Base-by-base conservation (phyloP, 176 grass and related monocot genomes). In the Hordeum vulgare region DNA sequence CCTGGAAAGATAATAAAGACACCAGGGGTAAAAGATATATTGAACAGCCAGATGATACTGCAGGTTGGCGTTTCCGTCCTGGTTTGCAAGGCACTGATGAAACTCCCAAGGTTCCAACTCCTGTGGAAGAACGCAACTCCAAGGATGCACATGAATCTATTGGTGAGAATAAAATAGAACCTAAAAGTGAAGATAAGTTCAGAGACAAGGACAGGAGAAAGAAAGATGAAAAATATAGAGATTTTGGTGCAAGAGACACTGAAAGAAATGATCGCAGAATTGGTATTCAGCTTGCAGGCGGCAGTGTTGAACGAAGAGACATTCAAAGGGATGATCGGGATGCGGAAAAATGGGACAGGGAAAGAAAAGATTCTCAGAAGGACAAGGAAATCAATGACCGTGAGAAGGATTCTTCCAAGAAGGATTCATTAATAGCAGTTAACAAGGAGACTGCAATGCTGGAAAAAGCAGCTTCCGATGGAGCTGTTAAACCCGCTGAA, bases 311-410 rank as follows among this genome's bases (percentile, higher is more conserved):
- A 75, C 65, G 88, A 63, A 91, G 86, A 90, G 84, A 95, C 62
- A 79, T 84, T 65, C 88, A 88, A 73, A 95, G 90, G 86, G 86
- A 95, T 82, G 91, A 95, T 49, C 90, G 89, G 85, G 86, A 92
- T 83, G 58, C 64, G 59, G 94, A 94, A 34, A 94, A 89, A 72
- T 88, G 71, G 92, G 92, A 90, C 17, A 90, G 86, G 78, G 86
- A 90, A 84, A 89, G 78, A 80, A 92, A 86, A 54, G 94, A 91
- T 75, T 25, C 81, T 28, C 81, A 80, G 69, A 90, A 90, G 53
- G 87, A 90, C 7, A 93, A 88, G 87, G 88, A 90, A 92, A 29
- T 57, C 29, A 88, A 90, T 80, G 90, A 90, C 71, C 90, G 76
- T 41, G 90, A 93, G 73, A 98, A 90, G 73, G 90, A 91, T 83